These are phyloP conservation scores for Scenedesmus sp. DNA, from an alignment of 163 green algal species.

Conservation along the genomic window DNA sequence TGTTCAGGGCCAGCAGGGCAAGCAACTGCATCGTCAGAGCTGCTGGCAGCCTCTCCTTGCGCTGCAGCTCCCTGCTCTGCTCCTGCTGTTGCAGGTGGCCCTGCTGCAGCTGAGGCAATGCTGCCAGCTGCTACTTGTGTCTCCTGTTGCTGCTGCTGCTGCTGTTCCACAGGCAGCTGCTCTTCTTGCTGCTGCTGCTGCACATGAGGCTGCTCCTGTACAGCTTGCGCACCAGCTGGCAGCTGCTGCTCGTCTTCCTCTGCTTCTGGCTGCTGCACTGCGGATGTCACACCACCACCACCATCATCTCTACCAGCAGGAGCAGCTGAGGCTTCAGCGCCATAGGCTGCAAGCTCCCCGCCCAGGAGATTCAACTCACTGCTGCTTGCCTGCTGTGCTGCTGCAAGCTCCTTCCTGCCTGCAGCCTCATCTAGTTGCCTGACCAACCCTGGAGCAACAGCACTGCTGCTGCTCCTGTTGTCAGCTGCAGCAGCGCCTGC, in stretches of 20 bases:
- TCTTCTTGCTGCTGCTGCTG: constrained; percentile 1
- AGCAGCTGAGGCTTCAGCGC: not conserved
- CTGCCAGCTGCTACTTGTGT: not conserved
- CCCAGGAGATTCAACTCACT: not conserved
- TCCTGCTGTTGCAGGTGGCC: not conserved
- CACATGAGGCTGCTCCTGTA: constrained; percentile 14
- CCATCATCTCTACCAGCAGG: constrained; percentile 4
- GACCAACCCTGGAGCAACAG: not conserved
- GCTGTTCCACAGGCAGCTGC: not conserved
- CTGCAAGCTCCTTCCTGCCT: not conserved
- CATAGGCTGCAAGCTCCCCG: not conserved
- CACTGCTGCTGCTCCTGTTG: not conserved
- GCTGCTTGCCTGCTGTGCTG: constrained; percentile 14
- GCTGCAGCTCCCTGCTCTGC: not conserved
- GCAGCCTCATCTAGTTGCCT: not conserved
- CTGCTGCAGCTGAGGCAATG: not conserved
- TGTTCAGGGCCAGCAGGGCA: not conserved
- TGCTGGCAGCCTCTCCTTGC: not conserved
- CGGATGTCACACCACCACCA: too few relatives aligned
- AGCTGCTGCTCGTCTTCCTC: not conserved
- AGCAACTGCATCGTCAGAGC: not conserved
- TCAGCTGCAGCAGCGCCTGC: not conserved
- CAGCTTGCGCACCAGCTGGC: not conserved
- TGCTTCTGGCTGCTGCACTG: not conserved
- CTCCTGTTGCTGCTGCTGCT: not conserved